Base-by-base conservation (phyloP, 2,329 filamentous ascomycete species). In the Periconia digitata region DNA sequence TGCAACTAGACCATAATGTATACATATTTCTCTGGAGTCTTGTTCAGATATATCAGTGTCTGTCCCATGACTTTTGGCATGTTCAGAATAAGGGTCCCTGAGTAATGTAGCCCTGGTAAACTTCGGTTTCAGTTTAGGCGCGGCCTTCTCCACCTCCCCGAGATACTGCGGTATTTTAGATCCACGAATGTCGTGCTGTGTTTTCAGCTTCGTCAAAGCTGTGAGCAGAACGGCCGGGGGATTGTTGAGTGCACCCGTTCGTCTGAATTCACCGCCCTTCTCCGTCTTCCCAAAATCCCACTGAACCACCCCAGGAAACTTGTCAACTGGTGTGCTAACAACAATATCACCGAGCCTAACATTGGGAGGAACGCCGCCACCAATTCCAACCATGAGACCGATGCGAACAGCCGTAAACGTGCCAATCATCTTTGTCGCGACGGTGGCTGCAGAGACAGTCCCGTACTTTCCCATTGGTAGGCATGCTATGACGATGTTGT, bases 321-420 rank as follows among this genome's bases (percentile, higher is more conserved):
- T 44, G 35, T 50, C 39, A 5, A 52, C 38, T 10, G 59, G 51
- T 16, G 43, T 12, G 27, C 63, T 62, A 7, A 73, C 63, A 0
- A 69, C 64, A 13, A 71, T 42, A 35, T 71, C 66, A 1, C 54
- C 54, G 7, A 51, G 41, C 21, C 40, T 35, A 16, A 51, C 6
- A 18, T 49, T 41, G 20, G 16, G 16, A 2, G 49, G 49, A 8
- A 40, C 47, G 35, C 53, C 50, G 17, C 66, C 66, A 3, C 69
- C 73, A 39, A 77, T 71, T 8, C 74, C 73, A 5, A 77, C 72
- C 60, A 77, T 62, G 1, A 77, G 55, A 7, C 62, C 65, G 29
- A 75, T 55, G 32, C 53, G 58, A 27, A 76, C 65, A 6, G 35
- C 12, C n/a, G 40, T 34, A 40, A 49, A 49, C 13, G 46, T 44